Base-by-base conservation (phyloP, 2,329 filamentous ascomycete species). In the Gaeumannomyces tritici region DNA sequence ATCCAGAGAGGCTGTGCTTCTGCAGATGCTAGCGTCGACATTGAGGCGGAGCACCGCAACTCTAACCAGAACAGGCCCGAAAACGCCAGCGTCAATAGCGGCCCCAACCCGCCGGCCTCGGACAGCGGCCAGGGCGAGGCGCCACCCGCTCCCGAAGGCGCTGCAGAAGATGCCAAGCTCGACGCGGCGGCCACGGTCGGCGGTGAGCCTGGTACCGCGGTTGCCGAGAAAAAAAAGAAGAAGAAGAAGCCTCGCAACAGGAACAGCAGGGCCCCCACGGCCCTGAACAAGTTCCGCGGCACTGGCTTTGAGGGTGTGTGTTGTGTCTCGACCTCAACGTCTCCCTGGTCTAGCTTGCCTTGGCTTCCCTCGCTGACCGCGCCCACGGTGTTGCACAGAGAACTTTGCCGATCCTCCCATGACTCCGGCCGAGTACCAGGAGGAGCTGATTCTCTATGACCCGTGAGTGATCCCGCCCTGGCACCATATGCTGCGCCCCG, bases 401-500 rank as follows among this genome's bases (percentile, higher is more conserved):
- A 91, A 85, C 72, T 95, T 85, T 71, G 86, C 89, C 15, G 93
- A 98, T 72, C 81, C 87, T 1, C 92, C 92, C 0, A 76, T 96
- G 64, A 93, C 89, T 0, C 86, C 88, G 0, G 80, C 79, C 0
- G 87, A 96, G 70, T 81, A 84, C 59, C 75, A 80, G 3, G 80
- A 88, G 60, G 90, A 96, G 69, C 76, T 70, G 55, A 69, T 81
- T 26, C 78, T 95, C 28, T 99, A 96, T 70, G 73, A 84, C 66
- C 72, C 76, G 79, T 89, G 77, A 72, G 86, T 75, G 3, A 13
- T n/a, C 18, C 24, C 13, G 12, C 18, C 55, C 26, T 15, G 15
- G 5, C 27, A 21, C 13, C 4, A 28, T 26, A 26, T 11, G 55
- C 27, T 29, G 55, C 27, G 55, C 55, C 55, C 12, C 12, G 6